These are phyloP conservation scores for Tylopilus vinaceipallidus DNA, from an alignment of 768 basidiomycete genomes.

Conservation along the genomic window DNA sequence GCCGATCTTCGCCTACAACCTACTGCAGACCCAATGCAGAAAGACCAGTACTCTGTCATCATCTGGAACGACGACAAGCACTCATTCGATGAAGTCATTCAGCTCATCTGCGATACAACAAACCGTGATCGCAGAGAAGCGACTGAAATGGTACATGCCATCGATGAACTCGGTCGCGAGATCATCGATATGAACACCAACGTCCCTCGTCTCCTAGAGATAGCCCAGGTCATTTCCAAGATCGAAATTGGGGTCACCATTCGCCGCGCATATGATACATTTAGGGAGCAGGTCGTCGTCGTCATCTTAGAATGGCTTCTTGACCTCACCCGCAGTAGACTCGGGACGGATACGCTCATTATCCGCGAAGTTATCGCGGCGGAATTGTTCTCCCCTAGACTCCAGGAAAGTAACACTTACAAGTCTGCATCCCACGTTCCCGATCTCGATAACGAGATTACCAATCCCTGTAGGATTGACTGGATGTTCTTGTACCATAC, in stretches of 20 bases:
- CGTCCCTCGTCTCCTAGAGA: conserved; percentile 60
- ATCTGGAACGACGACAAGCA: conserved; percentile 99
- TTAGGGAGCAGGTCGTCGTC: conserved; percentile 79
- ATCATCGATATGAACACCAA: conserved; percentile 73
- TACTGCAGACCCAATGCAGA: conserved; percentile 74
- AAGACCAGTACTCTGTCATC: conserved; percentile 77
- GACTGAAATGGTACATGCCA: conserved; percentile 47
- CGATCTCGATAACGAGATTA: conserved; percentile 38
- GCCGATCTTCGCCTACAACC: conserved; percentile 71
- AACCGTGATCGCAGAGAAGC: conserved; percentile 58
- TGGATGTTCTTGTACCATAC: conserved; percentile 81
- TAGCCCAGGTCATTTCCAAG: conserved; percentile 74
- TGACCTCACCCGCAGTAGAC: conserved; percentile 70
- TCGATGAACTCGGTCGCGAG: conserved; percentile 81
- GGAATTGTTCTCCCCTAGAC: conserved; percentile 63
- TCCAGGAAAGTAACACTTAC: conserved; percentile 47
- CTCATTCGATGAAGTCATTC: conserved; percentile 84
- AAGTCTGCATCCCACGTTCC: conserved; percentile 36
- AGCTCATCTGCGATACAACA: conserved; percentile 58
- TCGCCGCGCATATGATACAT: conserved; percentile 82
- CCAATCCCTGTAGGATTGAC: conserved; percentile 64
- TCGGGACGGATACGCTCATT: conserved; percentile 64
- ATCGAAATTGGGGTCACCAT: conserved; percentile 93
- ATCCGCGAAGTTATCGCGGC: conserved; percentile 72
- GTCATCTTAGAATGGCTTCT: conserved; percentile 86